These are phyloP conservation scores for Parachaetomium inaequale DNA, from an alignment of 495 filamentous ascomycete genomes.

Conservation along the genomic window DNA sequence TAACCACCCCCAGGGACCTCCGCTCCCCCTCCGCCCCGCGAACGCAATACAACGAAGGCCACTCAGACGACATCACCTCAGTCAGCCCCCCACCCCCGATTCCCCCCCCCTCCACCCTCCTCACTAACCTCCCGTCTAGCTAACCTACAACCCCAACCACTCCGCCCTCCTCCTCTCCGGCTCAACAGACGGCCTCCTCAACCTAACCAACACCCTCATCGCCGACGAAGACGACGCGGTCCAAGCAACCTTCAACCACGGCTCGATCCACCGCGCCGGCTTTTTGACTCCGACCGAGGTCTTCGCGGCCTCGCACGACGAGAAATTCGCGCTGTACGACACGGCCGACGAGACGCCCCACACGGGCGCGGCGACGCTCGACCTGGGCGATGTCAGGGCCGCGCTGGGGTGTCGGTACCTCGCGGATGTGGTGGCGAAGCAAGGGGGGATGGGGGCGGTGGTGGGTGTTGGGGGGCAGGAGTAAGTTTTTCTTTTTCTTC, in stretches of 20 bases:
- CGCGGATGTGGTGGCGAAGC: constrained; percentile 60
- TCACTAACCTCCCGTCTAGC: constrained; percentile 61
- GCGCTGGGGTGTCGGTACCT: constrained; percentile 77
- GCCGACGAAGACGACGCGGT: constrained; percentile 83
- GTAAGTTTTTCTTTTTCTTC: constrained; percentile 35
- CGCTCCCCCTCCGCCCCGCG: constrained; percentile 53
- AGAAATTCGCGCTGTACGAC: constrained; percentile 73
- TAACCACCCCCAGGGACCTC: constrained; percentile 56
- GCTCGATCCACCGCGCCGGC: constrained; percentile 78
- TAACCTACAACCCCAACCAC: constrained; percentile 66
- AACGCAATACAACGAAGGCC: constrained; percentile 73
- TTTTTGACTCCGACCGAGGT: constrained; percentile 67
- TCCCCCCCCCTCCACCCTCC: not conserved
- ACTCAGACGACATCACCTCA: constrained; percentile 90
- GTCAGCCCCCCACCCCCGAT: constrained; percentile 42
- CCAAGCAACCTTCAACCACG: constrained; percentile 82
- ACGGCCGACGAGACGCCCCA: constrained; percentile 51
- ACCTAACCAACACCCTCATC: constrained; percentile 72
- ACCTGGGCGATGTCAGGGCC: constrained; percentile 74
- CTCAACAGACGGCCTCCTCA: constrained; percentile 88
- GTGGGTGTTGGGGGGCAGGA: constrained; percentile 60
- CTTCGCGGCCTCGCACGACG: constrained; percentile 76
- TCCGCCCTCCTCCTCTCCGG: constrained; percentile 71
- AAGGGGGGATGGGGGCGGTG: constrained; percentile 54
- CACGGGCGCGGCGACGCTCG: constrained; percentile 49